Percentiles rank a stretch among this genome's conserved stretches.
Conservation (phyloP, 495 filamentous ascomycete species). For the Endocarpon pusillum region DNA sequence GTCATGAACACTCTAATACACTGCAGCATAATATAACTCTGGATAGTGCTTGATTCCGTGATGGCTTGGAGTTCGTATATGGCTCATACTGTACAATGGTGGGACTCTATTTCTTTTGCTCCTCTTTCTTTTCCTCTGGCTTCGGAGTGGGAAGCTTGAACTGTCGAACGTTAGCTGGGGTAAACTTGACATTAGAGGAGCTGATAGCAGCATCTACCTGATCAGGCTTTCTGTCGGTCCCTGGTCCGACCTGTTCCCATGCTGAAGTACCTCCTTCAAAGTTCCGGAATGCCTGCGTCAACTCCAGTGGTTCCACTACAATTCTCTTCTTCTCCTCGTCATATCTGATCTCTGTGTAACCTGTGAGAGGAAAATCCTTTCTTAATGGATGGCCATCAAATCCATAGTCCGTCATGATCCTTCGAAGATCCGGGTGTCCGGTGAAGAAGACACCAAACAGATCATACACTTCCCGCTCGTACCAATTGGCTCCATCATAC, state of each 20-base stretch:
- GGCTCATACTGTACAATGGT: background rate
- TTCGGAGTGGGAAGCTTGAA: constrained; percentile 94
- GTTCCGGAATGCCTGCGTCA: constrained; percentile 98
- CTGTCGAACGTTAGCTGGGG: constrained; percentile 10
- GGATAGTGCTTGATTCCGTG: no score
- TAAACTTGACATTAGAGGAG: constrained; percentile 6
- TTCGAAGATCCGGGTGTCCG: constrained; percentile 85
- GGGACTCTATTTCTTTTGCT: constrained; percentile 68
- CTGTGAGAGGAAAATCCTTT: constrained; percentile 96
- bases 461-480: constrained; percentile 95
- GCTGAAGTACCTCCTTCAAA: constrained; percentile 66
- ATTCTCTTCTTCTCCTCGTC: constrained; percentile 99
- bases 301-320: constrained; percentile 88
- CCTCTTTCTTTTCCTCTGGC: constrained; percentile 79
- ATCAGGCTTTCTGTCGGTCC: constrained; percentile 64
- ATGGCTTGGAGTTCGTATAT: no score
- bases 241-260: constrained; percentile 82
- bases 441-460: constrained; percentile 95
- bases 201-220: constrained; percentile 25
- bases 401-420: constrained; percentile 99
- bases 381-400: constrained; percentile 95
- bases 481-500: constrained; percentile 96
- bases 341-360: constrained; percentile 95
- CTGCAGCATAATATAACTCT: no score
- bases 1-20: no score